These are phyloP conservation scores for Diaporthe sp. DNA, from an alignment of 2,329 filamentous ascomycete species.

Conservation along the genomic window DNA sequence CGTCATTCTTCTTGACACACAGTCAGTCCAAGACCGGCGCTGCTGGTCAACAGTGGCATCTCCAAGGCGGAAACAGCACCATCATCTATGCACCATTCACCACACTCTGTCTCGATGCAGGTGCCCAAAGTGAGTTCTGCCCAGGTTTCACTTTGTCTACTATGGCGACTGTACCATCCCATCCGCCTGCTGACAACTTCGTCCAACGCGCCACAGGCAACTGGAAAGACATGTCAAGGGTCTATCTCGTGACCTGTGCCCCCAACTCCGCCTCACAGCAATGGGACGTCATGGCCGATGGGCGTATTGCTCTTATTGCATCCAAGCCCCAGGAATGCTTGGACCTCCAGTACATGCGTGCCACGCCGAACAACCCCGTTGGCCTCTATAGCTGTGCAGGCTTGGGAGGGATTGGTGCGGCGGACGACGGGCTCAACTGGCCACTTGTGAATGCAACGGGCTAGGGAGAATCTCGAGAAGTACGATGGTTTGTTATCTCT, in stretches of 20 bases:
- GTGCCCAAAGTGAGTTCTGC: conserved; percentile 47
- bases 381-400: conserved; percentile 56
- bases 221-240: conserved; percentile 26
- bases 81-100: conserved; percentile 55
- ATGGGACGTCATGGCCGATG: conserved; percentile 55
- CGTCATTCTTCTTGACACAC: not conserved
- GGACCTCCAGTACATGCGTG: conserved; percentile 57
- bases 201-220: not conserved
- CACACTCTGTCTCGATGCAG: conserved; percentile 57
- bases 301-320: conserved; percentile 53
- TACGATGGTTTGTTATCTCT: too few species aligned
- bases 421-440: conserved; percentile 57
- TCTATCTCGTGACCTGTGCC: not conserved
- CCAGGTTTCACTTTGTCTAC: not conserved
- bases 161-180: too few species aligned
- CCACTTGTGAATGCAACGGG: conserved; percentile 4
- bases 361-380: conserved; percentile 57
- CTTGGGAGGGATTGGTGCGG: conserved; percentile 54
- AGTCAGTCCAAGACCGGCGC: conserved; percentile 45
- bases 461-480: not conserved
- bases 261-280: conserved; percentile 44
- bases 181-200: not conserved
- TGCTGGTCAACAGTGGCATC: conserved; percentile 54
- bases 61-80: conserved; percentile 50
- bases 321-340: conserved; percentile 55